These are phyloP conservation scores for Geotrichum reessii DNA, from an alignment of 1,139 yeast species.

Conservation along the genomic window DNA sequence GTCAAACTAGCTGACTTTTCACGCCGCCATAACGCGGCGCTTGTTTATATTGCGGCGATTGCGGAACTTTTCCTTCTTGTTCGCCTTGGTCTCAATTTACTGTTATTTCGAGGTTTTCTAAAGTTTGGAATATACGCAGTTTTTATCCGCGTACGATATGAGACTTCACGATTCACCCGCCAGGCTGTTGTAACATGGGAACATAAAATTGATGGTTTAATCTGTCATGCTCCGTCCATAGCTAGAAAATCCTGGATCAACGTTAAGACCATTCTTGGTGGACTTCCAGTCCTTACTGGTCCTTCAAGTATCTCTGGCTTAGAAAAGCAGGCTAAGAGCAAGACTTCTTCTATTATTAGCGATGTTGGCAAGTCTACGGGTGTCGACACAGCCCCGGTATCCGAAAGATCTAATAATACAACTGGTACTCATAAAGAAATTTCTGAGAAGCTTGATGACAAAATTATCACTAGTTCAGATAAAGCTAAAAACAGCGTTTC, in stretches of 20 bases:
- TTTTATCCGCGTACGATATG: conserved; percentile 1
- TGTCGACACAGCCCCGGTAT: neutral
- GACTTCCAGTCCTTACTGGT: conserved; percentile 1
- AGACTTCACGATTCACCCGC: conserved; percentile 2
- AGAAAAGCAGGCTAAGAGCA: neutral
- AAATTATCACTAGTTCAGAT: neutral
- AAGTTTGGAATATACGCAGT: conserved; percentile 1
- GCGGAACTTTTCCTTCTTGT: conserved; percentile 3
- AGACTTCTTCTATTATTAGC: neutral
- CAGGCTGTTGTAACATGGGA: conserved; percentile 6
- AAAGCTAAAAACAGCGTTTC: neutral
- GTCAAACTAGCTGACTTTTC: neutral
- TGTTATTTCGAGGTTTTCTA: neutral
- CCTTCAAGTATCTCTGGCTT: neutral
- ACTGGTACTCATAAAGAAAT: neutral
- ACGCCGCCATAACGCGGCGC: conserved; percentile 1
- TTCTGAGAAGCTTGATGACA: neutral
- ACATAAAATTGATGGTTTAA: neutral
- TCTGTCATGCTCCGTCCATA: neutral
- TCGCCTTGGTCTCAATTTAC: neutral
- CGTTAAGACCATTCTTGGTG: neutral
- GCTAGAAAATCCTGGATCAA: neutral
- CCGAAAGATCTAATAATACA: neutral
- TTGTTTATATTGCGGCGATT: conserved; percentile 4
- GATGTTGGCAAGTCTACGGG: neutral